Evolutionary conservation across 2,329 filamentous ascomycete species (phyloP).

Genomic region (Boeremia lycopersici): DNA sequence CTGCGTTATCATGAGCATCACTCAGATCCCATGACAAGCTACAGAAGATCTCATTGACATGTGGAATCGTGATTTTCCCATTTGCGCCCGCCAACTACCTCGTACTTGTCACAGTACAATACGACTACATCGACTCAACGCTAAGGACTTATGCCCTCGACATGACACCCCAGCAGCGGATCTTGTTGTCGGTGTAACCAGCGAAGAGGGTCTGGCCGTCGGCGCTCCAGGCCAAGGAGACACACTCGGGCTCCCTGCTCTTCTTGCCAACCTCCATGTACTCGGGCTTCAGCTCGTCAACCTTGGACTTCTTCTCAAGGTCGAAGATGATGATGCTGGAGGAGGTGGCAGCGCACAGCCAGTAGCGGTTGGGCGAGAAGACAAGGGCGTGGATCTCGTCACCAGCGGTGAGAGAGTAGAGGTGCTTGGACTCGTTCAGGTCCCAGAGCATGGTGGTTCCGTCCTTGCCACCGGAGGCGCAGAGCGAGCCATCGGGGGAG

Average conservation of each 20-base stretch:
- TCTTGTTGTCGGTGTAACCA: conserved; percentile 98
- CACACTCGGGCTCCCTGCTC: conserved; percentile 97
- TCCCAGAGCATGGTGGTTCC: conserved; percentile 99
- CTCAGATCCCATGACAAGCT: conserved; percentile 48
- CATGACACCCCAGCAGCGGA: conserved; percentile 52
- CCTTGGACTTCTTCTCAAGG: conserved; percentile 99
- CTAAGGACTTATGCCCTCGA: conserved; percentile 44
- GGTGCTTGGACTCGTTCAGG: conserved; percentile 99
- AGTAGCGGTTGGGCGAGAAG: conserved; percentile 99
- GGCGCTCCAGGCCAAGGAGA: conserved; percentile 95
- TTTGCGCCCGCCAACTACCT: conserved; percentile 35
- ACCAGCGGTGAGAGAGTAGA: conserved; percentile 99
- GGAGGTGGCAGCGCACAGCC: conserved; percentile 97
- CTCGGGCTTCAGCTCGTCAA: conserved; percentile 99
- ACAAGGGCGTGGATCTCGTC: conserved; percentile 99
- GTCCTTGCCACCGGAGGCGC: conserved; percentile 99
- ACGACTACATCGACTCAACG: conserved; percentile 20
- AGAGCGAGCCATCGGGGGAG: conserved; percentile 98
- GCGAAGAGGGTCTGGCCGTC: conserved; percentile 99
- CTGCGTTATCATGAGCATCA: conserved; percentile 37
- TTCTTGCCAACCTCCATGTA: conserved; percentile 97
- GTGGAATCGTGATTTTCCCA: conserved; percentile 48
- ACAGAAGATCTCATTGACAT: conserved; percentile 37
- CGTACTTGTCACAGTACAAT: conserved; percentile 27
- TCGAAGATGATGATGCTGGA: conserved; percentile 99